Base-by-base conservation (phyloP, 371 early-diverging fungal genomes). In the Apophysomyces sp. region DNA sequence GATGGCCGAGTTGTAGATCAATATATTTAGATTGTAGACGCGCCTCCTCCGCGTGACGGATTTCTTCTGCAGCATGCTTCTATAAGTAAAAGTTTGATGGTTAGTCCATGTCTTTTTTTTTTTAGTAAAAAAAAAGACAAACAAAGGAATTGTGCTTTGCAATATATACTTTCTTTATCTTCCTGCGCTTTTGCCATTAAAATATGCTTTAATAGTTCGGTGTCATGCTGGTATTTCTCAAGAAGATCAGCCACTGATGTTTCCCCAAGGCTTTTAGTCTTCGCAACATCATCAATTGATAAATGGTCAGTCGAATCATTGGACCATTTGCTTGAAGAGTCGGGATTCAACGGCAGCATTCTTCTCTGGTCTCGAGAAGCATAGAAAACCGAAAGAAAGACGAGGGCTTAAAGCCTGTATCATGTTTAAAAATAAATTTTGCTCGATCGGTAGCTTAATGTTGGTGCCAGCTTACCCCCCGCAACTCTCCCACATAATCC, bases 381-480 rank as follows among this genome's bases (percentile, higher is more conserved):
- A 3, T 52, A 37, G 52, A 34, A 60, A 52, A 34, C 49, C 9
- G 27, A 52, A 60, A 60, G 52, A 29, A 52, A 57, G 16, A 57
- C 26, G 39, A 37, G 15, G 29, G 16, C 24, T 41, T 44, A 27
- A 57, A 57, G 21, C 28, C 56, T 28, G 36, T 60, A 57, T 57
- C 55, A 55, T 58, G 55, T 54, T 60, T 63, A 60, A 63, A 69
- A 63, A 66, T 60, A 65, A 51, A 61, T 28, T 32, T 39, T 52
- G n/a, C 36, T 44, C 55, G 37, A 63, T 66, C 66, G 70, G 70
- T 70, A 66, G 70, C 66, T 66, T 66, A 70, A 68, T 62, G 60
- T 70, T 63, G 70, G 70, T 66, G 60, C 57, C n/a, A 21, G 49
- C 21, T 21, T 44, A 18, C 49, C 34, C 49, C 49, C 49, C 49